These are phyloP conservation scores for Penicillium sp. DNA, from an alignment of 2,329 filamentous ascomycete genomes.

Conservation along the genomic window DNA sequence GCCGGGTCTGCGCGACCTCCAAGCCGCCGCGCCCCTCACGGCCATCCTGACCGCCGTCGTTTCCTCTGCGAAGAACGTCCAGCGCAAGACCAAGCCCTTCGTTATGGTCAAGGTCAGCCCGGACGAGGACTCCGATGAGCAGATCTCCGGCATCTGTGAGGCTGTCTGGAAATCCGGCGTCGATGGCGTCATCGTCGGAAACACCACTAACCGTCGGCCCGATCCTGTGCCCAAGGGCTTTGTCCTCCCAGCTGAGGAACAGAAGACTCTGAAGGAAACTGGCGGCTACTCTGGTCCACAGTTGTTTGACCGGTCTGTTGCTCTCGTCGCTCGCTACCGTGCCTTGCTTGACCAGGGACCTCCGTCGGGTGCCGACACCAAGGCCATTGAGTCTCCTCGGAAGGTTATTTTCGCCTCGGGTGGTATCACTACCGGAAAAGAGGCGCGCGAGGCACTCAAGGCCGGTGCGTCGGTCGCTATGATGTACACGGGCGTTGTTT, in stretches of 20 bases:
- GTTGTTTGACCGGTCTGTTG: slow-evolving; percentile 75
- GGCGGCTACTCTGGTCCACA: slow-evolving; percentile 90
- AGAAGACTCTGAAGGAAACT: slow-evolving; percentile 65
- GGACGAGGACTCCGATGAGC: slow-evolving; percentile 80
- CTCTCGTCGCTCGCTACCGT: slow-evolving; percentile 76
- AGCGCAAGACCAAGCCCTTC: slow-evolving; percentile 67
- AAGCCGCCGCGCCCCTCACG: slow-evolving; percentile 78
- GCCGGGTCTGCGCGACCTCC: slow-evolving; percentile 80
- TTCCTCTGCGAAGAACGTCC: slow-evolving; percentile 64
- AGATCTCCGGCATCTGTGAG: slow-evolving; percentile 83
- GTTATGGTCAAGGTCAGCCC: slow-evolving; percentile 99
- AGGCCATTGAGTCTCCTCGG: slow-evolving; percentile 22
- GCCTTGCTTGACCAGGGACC: slow-evolving; percentile 57
- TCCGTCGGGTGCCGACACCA: slow-evolving; percentile 27
- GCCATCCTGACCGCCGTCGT: slow-evolving; percentile 79
- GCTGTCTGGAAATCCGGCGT: slow-evolving; percentile 81
- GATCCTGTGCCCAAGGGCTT: slow-evolving; percentile 66
- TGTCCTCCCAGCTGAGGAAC: slow-evolving; percentile 62
- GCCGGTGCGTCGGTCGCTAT: slow-evolving; percentile 88
- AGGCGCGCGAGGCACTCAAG: slow-evolving; percentile 76
- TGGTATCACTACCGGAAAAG: slow-evolving; percentile 81
- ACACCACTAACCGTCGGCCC: slow-evolving; percentile 83
- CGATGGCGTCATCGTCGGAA: slow-evolving; percentile 93
- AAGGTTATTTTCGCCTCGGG: slow-evolving; percentile 94
- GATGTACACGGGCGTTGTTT: slow-evolving; percentile 77